Conservation (phyloP, 768 basidiomycete species). For the Kwoniella botswanensis region DNA sequence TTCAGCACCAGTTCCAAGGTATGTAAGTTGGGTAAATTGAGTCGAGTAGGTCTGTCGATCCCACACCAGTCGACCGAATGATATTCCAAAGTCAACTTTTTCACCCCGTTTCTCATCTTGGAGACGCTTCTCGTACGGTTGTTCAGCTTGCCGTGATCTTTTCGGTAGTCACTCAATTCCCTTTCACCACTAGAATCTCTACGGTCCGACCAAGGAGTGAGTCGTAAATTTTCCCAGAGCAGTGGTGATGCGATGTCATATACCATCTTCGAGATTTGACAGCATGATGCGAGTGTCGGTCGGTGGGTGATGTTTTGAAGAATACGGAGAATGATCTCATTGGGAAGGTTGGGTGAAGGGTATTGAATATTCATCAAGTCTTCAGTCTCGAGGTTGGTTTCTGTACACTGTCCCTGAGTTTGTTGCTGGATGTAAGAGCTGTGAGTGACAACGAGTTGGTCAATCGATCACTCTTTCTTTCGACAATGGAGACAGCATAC, state of each 20-base stretch:
- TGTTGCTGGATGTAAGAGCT: too few relatives aligned
- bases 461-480: too few relatives aligned
- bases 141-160: not conserved
- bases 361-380: not conserved
- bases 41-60: not conserved
- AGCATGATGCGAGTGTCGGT: not conserved
- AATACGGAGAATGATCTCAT: slow-evolving; percentile 2
- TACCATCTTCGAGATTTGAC: not conserved
- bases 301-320: not conserved
- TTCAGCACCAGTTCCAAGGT: not conserved
- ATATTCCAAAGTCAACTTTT: not conserved
- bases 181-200: not conserved
- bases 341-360: slow-evolving; percentile 1
- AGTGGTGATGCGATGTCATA: slow-evolving; percentile 7
- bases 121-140: not conserved
- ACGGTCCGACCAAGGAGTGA: slow-evolving; percentile 4
- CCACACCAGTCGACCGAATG: not conserved
- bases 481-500: too few relatives aligned
- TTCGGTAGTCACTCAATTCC: not conserved
- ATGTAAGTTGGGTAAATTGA: not conserved
- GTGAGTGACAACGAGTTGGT: too few relatives aligned
- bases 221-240: not conserved
- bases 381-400: too few relatives aligned
- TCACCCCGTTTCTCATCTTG: not conserved
- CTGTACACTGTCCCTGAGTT: too few relatives aligned